Evolutionary conservation across 768 basidiomycete species (phyloP), one percentile per base, ranked within the genome.

Genomic region (Xerocomellus chrysenteron): DNA sequence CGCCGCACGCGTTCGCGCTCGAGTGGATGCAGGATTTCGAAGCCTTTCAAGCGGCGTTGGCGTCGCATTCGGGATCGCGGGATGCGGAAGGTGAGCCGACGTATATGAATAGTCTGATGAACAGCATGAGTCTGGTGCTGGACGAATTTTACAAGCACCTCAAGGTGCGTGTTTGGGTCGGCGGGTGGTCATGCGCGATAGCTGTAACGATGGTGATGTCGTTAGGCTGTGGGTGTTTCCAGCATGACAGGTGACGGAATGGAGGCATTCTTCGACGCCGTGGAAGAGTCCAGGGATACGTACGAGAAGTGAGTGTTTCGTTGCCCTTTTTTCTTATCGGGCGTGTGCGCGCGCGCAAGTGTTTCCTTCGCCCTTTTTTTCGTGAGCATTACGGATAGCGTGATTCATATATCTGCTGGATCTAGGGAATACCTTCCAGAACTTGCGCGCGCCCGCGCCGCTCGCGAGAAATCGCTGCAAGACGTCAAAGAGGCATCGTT

Each of bases 1-100:
- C 90, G 68, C 79, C 87, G 2, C 93, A 98, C 69, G 82, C 85
- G 39, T 98, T 97, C 72, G 97, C 97, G 11, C 60, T 97, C 30
- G 93, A 95, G 59, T 99, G 97, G 97, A 98, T 98, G 96, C 80
- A 84, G 45, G 97, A 99, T 69, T 99, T 98, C 66, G 96, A 99
- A 71, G 84, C 83, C 26, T 99, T 98, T 74, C 97, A 98, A 69
- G 81, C 79, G 4, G 96, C 95, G 2, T 75, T 99, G 52, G 84
- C 88, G 4, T 77, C 86, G 2, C 86, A 90, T 65, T 76, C 78
- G 49, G 83, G 84, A 12, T 81, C 82, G 26, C 79, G 81, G 51
- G 87, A 91, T 69, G 79, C 86, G 5, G 88, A 94, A 59, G 94
- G 92, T 49, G 97, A 96, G 67, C 91, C 92, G 47, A 94, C 90